Percentiles rank a stretch among this genome's conserved stretches.
Evolutionary conservation across 306 rosid genomes (phyloP).

Genomic region (Trichosanthes cucumerina): DNA sequence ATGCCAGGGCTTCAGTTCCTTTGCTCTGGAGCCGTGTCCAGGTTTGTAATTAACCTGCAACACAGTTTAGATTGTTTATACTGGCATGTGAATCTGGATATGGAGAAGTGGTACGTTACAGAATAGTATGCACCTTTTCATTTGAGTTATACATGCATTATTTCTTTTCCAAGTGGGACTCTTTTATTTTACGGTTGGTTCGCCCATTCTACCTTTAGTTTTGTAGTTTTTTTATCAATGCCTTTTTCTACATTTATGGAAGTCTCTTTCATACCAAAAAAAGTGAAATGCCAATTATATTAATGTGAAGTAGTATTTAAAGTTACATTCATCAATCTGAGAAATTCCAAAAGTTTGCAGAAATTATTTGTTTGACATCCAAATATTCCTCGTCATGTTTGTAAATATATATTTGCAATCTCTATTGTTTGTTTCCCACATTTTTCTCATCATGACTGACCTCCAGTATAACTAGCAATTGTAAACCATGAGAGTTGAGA

Average conservation of each 20-base stretch:
- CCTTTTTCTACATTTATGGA: not conserved
- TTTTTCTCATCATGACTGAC: not conserved
- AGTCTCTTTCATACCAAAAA: not conserved
- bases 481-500: not conserved
- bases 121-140: not conserved
- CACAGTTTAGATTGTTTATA: not conserved
- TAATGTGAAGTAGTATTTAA: not conserved
- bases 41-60: conserved; percentile 39
- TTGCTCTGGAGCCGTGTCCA: conserved; percentile 99
- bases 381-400: not conserved
- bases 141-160: not conserved
- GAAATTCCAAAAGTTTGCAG: not conserved
- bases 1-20: conserved; percentile 94
- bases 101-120: not conserved
- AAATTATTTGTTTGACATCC: not conserved
- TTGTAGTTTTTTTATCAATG: not conserved
- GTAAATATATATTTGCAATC: not conserved
- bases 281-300: not conserved
- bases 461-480: not conserved
- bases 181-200: not conserved
- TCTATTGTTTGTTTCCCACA: not conserved
- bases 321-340: not conserved
- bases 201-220: not conserved
- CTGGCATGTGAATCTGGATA: not conserved
- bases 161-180: not conserved